Evolutionary conservation across 306 rosid genomes (phyloP).

Genomic region (Mucuna pruriens): DNA sequence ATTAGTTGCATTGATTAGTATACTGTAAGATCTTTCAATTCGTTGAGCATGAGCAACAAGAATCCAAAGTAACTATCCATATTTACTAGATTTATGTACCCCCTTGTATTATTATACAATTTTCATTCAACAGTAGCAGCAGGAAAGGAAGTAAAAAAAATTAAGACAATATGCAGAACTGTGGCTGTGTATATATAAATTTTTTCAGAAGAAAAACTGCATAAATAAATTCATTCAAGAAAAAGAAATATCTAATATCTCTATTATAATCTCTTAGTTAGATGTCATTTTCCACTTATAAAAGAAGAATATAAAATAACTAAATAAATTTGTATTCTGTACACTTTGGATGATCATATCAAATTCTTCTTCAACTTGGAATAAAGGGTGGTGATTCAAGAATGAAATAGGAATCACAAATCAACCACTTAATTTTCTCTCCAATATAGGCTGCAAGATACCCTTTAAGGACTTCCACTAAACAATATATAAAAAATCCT

Average conservation of each 20-base stretch:
- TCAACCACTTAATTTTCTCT: background rate
- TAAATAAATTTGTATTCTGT: background rate
- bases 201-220: background rate
- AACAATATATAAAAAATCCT: no score
- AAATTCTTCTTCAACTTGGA: no score
- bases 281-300: background rate
- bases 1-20: background rate
- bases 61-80: background rate
- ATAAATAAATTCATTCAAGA: background rate
- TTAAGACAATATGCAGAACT: background rate
- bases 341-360: slow-evolving; percentile 25
- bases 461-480: background rate
- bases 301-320: background rate
- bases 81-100: background rate
- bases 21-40: no score
- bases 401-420: background rate
- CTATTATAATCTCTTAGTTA: background rate
- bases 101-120: background rate
- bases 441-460: background rate
- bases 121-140: background rate
- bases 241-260: background rate
- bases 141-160: background rate
- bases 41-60: background rate
- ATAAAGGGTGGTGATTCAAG: no score
- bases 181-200: background rate